Base-by-base conservation (phyloP, 768 basidiomycete species). In the Podaxis carcinomalis region DNA sequence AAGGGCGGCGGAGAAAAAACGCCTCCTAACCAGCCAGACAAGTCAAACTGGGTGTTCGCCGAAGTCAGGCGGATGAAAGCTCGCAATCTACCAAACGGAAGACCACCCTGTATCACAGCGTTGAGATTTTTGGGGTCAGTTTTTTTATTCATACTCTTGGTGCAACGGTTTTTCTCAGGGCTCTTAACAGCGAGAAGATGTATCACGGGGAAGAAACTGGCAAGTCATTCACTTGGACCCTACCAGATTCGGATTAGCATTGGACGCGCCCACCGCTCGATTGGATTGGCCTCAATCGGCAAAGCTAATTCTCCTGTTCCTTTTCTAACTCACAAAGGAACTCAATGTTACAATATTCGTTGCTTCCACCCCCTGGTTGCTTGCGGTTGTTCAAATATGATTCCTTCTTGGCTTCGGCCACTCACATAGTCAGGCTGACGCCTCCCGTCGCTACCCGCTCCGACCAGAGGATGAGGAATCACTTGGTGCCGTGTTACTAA, bases 111-210 rank as follows among this genome's bases (percentile, higher is more conserved):
- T 23, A 79, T 95, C 54, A 92, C 88, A 1, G 86, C 92, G n/a
- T 76, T 97, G 67, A 84, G 81, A 66, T 96, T 96, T 66, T 75
- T 88, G 23, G 92, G 90, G 94, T 93, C 70, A 57, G 80, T 70
- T 59, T 6, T 44, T 23, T 19, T 40, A 50, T 23, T 19, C 44
- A 50, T 23, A 53, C 21, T 49, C 10, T 36, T 51, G 37, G 6
- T 60, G 5, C 7, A 25, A 42, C 40, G 40, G 46, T 27, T 44
- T 36, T 57, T 9, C 55, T 59, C 44, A 28, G 49, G 6, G 32
- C 53, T 53, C 53, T 63, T 21, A 63, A 1, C 62, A 87, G 86
- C 16, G 87, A 89, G 65, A 77, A 72, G 19, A 69, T 89, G 23
- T 86, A 80, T 67, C 84, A 85, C 64, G 87, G 86, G n/a, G 86